Evolutionary conservation across 345 rosid species (phyloP).

Genomic region (Arabidopsis suecica): DNA sequence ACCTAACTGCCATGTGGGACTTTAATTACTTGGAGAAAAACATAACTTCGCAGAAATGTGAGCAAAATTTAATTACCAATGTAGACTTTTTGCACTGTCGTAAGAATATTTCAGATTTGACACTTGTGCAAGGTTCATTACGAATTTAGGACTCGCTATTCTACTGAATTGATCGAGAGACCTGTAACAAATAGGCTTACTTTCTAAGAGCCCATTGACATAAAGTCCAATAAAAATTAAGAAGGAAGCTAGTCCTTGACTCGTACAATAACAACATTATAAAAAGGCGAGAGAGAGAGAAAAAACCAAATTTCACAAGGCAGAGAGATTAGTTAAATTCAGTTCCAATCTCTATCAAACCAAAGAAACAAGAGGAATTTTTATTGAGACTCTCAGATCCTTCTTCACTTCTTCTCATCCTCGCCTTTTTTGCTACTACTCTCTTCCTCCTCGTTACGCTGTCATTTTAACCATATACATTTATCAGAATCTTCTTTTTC

Average conservation of each 20-base stretch:
- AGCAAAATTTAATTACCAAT: too few relatives aligned
- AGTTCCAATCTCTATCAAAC: constrained; percentile 29
- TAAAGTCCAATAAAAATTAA: not conserved
- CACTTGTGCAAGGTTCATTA: not conserved
- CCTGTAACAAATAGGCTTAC: not conserved
- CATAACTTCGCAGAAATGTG: too few relatives aligned
- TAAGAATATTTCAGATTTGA: too few relatives aligned
- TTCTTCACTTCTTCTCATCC: constrained; percentile 44
- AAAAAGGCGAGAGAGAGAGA: not conserved
- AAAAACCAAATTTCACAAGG: not conserved
- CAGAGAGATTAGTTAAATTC: constrained; percentile 15
- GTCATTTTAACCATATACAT: constrained; percentile 14
- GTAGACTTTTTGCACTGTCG: too few relatives aligned
- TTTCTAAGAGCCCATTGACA: not conserved
- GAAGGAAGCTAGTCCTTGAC: not conserved
- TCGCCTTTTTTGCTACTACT: constrained; percentile 46
- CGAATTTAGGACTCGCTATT: not conserved
- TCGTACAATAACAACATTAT: constrained; percentile 9
- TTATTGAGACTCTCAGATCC: constrained; percentile 14
- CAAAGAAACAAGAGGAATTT: constrained; percentile 6
- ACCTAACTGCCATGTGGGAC: too few relatives aligned
- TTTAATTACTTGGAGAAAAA: too few relatives aligned
- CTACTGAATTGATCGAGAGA: not conserved
- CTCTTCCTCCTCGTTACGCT: constrained; percentile 45
- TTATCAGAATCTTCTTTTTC: constrained; percentile 22